Percentiles rank a stretch among this genome's conserved stretches.
phyloP scores from a whole-genome alignment of 2,329 filamentous ascomycete species.

The Tolypocladium album region DNA sequence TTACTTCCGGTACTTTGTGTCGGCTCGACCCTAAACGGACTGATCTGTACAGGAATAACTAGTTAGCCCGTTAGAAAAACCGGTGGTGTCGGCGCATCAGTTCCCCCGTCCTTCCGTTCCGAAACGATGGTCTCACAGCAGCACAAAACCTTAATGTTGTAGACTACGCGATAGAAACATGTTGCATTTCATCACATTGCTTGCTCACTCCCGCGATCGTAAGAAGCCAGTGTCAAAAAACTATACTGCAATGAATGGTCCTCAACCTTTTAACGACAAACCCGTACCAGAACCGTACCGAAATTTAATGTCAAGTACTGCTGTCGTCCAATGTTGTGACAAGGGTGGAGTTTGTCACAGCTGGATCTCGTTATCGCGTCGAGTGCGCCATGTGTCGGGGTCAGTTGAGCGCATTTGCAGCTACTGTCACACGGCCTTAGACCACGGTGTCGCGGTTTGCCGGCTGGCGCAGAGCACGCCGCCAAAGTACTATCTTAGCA shows the following conservation, averaged over 20 bases:
- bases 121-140: neutral
- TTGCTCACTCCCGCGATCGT: too few relatives aligned
- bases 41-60: neutral
- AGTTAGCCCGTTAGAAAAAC: neutral
- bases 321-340: too few relatives aligned
- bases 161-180: too few relatives aligned
- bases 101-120: neutral
- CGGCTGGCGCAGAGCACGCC: neutral
- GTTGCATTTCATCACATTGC: too few relatives aligned
- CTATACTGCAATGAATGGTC: too few relatives aligned
- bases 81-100: neutral
- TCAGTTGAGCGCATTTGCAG: neutral
- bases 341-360: too few relatives aligned
- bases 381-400: neutral
- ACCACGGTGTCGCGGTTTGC: neutral
- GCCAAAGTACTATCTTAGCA: neutral
- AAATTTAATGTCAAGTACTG: too few relatives aligned
- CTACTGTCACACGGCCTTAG: neutral
- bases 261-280: too few relatives aligned
- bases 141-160: neutral
- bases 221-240: too few relatives aligned
- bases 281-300: too few relatives aligned
- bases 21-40: neutral
- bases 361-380: too few relatives aligned
- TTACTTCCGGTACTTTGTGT: neutral